Evolutionary conservation across 1,284 basidiomycete genomes (phyloP), one percentile per base, ranked within the genome.

Genomic region (Moesziomyces antarcticus): DNA sequence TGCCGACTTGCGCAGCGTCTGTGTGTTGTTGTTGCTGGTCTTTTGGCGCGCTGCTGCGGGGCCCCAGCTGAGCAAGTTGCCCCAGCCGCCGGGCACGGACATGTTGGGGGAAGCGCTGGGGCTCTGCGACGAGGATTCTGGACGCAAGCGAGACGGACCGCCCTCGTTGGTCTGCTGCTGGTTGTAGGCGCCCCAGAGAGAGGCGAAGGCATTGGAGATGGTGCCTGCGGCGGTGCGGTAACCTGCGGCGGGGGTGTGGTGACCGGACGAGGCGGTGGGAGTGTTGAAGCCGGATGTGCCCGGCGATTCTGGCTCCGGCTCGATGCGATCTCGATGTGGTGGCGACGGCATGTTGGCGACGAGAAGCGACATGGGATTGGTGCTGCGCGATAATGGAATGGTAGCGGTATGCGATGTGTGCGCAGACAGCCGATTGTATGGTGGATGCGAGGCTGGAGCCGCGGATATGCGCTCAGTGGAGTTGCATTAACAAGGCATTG

Each of bases 81-180:
- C 64, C 70, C 70, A 73, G n/a, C 70, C 70, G 16, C 63, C 69
- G 6, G 69, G 69, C 13, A 72, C 27, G 20, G 63, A 72, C 16
- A 62, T 59, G 9, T 24, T 43, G 2, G 59, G 52, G 0, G 66
- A 56, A 1, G 62, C 59, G 37, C 37, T 27, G 18, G 49, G 24
- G 8, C 48, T 42, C 6, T 49, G 49, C 5, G 42, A 20, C 16
- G 53, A 53, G 7, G 50, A 43, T n/a, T 50, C 37, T 18, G 50
- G 53, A 25, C 57, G 56, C 10, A 54, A 53, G 14, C 67, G 56
- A 11, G 67, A 70, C 9, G 67, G 67, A 20, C 67, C 61, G 37
- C 56, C 56, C 43, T 63, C 53, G 46, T 16, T 47, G 13, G 30
- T 11, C 21, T 58, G 62, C 13, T 58, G 66, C 21, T 73, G 66